Conservation (phyloP, 139 green algal genomes). For the Zygnema circumcarinatum region DNA sequence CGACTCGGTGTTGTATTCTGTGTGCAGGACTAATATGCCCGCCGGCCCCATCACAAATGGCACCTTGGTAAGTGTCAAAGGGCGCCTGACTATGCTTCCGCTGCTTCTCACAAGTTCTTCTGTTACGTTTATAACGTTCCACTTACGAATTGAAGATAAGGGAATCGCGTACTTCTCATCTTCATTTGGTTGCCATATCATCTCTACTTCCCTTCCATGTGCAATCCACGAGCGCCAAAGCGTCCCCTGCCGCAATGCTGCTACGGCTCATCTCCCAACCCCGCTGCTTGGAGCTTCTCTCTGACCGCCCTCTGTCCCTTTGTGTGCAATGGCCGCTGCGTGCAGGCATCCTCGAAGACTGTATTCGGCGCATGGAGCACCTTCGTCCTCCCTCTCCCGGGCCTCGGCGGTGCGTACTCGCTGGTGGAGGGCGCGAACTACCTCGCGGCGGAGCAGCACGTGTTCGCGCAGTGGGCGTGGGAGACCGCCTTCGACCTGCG, state of each 20-base stretch:
- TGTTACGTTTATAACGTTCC: too few species aligned
- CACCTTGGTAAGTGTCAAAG: neutral
- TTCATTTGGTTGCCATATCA: neutral
- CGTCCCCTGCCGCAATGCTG: neutral
- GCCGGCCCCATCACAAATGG: neutral
- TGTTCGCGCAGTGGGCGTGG: neutral
- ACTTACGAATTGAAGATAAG: too few species aligned
- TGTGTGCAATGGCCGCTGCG: neutral
- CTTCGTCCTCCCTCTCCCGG: neutral
- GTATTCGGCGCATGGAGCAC: too few species aligned
- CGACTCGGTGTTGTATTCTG: too few species aligned
- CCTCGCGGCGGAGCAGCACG: slow-evolving; percentile 22
- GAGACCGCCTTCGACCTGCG: slow-evolving; percentile 19
- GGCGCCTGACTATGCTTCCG: neutral
- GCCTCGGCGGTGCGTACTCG: neutral
- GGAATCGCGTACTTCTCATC: neutral
- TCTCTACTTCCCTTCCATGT: neutral
- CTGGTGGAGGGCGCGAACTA: slow-evolving; percentile 40
- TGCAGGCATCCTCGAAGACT: too few species aligned
- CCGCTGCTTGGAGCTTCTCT: neutral
- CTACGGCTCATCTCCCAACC: neutral
- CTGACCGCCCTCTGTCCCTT: neutral
- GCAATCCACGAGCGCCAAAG: too few species aligned
- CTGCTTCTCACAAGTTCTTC: neutral
- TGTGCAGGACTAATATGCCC: slow-evolving; percentile 19